Evolutionary conservation across 768 basidiomycete genomes (phyloP).

Genomic region (Dioszegia crocea): DNA sequence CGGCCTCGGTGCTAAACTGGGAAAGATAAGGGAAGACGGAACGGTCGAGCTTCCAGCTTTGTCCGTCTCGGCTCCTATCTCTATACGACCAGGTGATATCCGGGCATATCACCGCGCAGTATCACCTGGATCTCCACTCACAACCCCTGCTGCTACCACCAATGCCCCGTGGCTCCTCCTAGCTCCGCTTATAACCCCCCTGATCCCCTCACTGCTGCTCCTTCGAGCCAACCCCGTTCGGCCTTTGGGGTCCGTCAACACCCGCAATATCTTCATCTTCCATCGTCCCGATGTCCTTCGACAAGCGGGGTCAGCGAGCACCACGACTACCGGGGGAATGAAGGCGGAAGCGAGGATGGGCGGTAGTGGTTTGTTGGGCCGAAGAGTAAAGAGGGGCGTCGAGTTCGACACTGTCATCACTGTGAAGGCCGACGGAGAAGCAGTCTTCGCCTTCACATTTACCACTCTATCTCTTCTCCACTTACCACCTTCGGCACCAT

Average conservation of each 20-base stretch:
- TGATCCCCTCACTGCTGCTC: slow-evolving; percentile 18
- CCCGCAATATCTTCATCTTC: slow-evolving; percentile 17
- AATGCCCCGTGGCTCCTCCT: slow-evolving; percentile 12
- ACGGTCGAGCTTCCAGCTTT: neutral
- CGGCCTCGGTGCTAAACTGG: neutral
- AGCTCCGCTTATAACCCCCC: slow-evolving; percentile 16
- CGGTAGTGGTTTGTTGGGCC: neutral
- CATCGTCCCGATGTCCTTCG: slow-evolving; percentile 1
- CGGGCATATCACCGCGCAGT: neutral
- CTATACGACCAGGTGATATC: neutral
- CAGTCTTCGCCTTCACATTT: neutral
- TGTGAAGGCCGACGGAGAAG: neutral
- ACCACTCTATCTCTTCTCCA: neutral
- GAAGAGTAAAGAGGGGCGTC: slow-evolving; percentile 2
- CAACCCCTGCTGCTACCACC: neutral
- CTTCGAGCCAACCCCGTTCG: slow-evolving; percentile 15
- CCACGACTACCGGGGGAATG: neutral
- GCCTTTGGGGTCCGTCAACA: slow-evolving; percentile 27
- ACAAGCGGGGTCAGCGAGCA: neutral
- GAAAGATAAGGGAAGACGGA: neutral
- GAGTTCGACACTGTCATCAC: slow-evolving; percentile 3
- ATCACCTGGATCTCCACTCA: neutral
- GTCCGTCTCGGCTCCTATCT: neutral
- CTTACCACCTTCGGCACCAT: neutral
- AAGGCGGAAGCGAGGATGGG: neutral